Conservation (phyloP, 768 basidiomycete genomes). For the Mycena pura region DNA sequence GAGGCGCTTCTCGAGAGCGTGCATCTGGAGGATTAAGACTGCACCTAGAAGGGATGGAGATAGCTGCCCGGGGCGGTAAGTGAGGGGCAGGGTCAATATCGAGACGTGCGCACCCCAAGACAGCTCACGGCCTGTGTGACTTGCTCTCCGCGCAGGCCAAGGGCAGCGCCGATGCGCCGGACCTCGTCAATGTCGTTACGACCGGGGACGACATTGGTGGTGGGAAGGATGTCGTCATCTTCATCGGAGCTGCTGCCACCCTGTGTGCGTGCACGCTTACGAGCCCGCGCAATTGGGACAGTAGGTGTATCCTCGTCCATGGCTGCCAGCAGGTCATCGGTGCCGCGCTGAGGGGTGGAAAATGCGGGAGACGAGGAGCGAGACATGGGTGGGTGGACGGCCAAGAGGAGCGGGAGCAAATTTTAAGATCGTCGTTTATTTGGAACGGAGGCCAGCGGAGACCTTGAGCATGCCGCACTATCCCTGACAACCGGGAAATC, state of each 20-base stretch:
- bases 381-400: too few relatives aligned
- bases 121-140: neutral
- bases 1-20: neutral
- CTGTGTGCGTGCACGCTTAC: neutral
- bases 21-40: neutral
- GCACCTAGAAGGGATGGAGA: neutral
- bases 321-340: too few relatives aligned
- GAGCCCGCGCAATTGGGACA: too few relatives aligned
- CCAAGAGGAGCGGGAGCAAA: too few relatives aligned
- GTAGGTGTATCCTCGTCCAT: too few relatives aligned
- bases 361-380: too few relatives aligned
- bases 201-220: neutral
- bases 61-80: neutral
- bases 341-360: too few relatives aligned
- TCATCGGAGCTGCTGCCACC: neutral
- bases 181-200: neutral
- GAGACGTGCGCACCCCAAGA: neutral
- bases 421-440: too few relatives aligned
- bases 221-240: neutral
- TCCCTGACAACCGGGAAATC: too few relatives aligned
- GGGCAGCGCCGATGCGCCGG: neutral
- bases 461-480: too few relatives aligned
- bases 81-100: neutral
- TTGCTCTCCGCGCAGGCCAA: slow-evolving; percentile 4
- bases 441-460: too few relatives aligned